Conservation (phyloP, 2,329 filamentous ascomycete genomes). For the Fusarium palustre region DNA sequence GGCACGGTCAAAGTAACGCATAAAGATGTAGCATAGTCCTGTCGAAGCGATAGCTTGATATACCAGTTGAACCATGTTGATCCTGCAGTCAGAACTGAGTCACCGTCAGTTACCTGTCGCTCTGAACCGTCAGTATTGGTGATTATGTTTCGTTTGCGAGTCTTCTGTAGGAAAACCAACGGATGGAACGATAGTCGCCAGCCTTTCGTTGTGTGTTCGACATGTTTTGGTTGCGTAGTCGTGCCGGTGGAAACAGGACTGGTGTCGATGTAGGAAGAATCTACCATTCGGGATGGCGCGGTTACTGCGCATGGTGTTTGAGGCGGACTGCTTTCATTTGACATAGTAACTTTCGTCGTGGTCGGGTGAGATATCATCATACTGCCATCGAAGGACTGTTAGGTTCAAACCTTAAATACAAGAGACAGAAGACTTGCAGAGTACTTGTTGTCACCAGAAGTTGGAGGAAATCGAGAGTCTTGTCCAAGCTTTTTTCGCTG, state of each 20-base stretch:
- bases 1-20: conserved; percentile 6
- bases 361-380: background rate
- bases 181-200: background rate
- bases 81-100: background rate
- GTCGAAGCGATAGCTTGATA: background rate
- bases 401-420: accelerated
- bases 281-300: background rate
- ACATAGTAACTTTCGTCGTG: accelerated
- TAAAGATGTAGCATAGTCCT: background rate
- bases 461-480: background rate
- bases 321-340: no score
- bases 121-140: accelerated
- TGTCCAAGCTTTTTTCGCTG: background rate
- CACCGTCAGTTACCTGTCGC: accelerated
- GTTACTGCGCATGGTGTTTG: accelerated
- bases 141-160: background rate
- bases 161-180: background rate
- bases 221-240: accelerated
- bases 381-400: accelerated
- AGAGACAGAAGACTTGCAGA: background rate
- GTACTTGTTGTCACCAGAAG: background rate
- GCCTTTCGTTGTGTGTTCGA: accelerated
- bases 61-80: background rate
- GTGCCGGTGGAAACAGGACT: background rate
- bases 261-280: background rate